These are phyloP conservation scores for Helminthosporium solani DNA, from an alignment of 2,329 filamentous ascomycete species.

Conservation along the genomic window DNA sequence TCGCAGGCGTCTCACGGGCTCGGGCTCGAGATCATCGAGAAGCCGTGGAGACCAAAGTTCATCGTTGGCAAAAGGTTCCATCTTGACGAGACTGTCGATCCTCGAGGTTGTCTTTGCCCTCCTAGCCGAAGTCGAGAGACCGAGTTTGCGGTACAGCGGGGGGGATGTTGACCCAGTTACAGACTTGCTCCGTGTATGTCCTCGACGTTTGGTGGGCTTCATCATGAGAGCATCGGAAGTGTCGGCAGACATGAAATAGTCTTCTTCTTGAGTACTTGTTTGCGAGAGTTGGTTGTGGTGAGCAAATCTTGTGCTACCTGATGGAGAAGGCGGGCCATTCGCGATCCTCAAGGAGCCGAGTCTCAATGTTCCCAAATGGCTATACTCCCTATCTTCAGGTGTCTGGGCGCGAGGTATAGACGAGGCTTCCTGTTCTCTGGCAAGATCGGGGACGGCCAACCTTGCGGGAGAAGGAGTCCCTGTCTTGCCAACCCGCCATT, in stretches of 20 bases:
- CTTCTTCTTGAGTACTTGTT: conserved; percentile 17
- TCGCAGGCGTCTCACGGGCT: conserved; percentile 16
- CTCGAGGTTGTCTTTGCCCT: conserved; percentile 11
- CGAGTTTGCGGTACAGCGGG: conserved; percentile 16
- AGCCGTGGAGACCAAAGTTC: neutral
- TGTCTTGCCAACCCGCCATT: conserved; percentile 33
- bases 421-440: conserved; percentile 24
- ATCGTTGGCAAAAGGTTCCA: neutral
- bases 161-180: conserved; percentile 17
- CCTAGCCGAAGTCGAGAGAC: conserved; percentile 2
- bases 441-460: conserved; percentile 21
- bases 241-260: conserved; percentile 33
- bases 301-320: conserved; percentile 34
- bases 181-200: conserved; percentile 34
- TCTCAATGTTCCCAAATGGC: conserved; percentile 44
- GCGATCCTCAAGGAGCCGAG: conserved; percentile 49
- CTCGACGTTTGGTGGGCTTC: conserved; percentile 19
- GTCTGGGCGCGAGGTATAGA: conserved; percentile 36
- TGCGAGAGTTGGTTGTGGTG: conserved; percentile 11
- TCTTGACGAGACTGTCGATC: conserved; percentile 16
- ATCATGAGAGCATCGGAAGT: conserved; percentile 19
- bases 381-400: conserved; percentile 46
- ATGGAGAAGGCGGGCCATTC: conserved; percentile 50
- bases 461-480: conserved; percentile 23
- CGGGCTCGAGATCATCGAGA: conserved; percentile 7